Evolutionary conservation across 768 basidiomycete genomes (phyloP).

Genomic region (Sarcodon sp.): DNA sequence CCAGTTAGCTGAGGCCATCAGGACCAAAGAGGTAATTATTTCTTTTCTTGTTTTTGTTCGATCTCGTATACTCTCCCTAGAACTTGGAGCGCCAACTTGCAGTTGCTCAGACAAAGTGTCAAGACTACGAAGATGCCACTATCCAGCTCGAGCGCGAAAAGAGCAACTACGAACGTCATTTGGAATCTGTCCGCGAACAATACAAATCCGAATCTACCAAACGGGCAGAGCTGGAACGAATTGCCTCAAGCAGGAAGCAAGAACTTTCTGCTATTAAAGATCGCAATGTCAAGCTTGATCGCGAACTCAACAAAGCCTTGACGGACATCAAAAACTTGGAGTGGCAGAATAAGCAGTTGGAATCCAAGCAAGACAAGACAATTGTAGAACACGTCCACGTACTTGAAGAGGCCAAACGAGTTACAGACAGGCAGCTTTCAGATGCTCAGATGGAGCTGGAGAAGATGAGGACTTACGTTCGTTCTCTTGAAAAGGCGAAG

Average conservation of each 20-base stretch:
- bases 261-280: constrained; percentile 63
- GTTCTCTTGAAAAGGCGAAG: constrained; percentile 79
- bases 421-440: constrained; percentile 83
- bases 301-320: constrained; percentile 72
- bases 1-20: constrained; percentile 44
- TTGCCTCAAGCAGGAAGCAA: constrained; percentile 44
- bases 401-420: constrained; percentile 87
- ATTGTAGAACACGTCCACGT: constrained; percentile 98
- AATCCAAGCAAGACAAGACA: constrained; percentile 89
- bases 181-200: constrained; percentile 59
- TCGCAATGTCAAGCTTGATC: constrained; percentile 56
- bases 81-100: constrained; percentile 67
- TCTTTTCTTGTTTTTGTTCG: background rate
- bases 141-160: constrained; percentile 79
- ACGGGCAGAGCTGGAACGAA: constrained; percentile 64
- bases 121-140: constrained; percentile 81
- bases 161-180: constrained; percentile 55
- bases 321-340: constrained; percentile 71
- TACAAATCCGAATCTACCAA: constrained; percentile 63
- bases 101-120: constrained; percentile 59
- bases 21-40: constrained; percentile 59
- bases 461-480: constrained; percentile 62
- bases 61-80: constrained; percentile 23
- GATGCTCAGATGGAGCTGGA: constrained; percentile 72
- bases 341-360: constrained; percentile 77